Evolutionary conservation across 2,329 filamentous ascomycete species (phyloP).

Genomic region (Ceratocystis alfenasii): DNA sequence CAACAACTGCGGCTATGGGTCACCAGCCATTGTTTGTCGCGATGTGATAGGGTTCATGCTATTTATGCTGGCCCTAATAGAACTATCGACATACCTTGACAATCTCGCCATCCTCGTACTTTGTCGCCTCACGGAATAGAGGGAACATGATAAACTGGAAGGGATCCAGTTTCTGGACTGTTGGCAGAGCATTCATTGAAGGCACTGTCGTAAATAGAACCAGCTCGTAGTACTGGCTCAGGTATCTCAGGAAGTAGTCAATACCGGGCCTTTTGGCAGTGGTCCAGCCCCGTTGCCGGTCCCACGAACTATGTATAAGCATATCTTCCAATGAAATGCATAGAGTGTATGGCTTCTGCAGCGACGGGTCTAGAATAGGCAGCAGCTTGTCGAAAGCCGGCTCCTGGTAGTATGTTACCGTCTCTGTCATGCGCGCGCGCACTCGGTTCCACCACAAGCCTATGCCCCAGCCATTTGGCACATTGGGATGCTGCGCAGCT

Average conservation of each 20-base stretch:
- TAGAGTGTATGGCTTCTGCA: constrained; percentile 80
- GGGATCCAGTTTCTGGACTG: constrained; percentile 87
- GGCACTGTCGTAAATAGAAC: constrained; percentile 90
- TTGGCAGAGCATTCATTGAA: constrained; percentile 69
- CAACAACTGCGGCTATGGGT: background rate
- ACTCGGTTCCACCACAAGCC: constrained; percentile 70
- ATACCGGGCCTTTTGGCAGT: constrained; percentile 88
- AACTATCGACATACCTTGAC: constrained; percentile 56
- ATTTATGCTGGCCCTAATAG: no score
- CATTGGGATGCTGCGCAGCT: constrained; percentile 52
- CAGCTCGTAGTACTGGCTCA: constrained; percentile 95
- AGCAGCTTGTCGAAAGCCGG: constrained; percentile 89
- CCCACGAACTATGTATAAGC: constrained; percentile 90
- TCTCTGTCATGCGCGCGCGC: constrained; percentile 59
- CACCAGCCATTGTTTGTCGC: no score
- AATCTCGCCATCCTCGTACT: constrained; percentile 90
- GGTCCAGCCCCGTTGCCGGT: constrained; percentile 85
- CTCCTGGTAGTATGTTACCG: constrained; percentile 87
- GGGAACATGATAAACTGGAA: constrained; percentile 94
- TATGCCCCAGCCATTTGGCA: constrained; percentile 68
- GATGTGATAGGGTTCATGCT: no score
- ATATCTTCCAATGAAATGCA: constrained; percentile 89
- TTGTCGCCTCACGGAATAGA: constrained; percentile 89
- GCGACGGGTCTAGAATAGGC: constrained; percentile 65
- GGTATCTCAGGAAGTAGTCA: constrained; percentile 93